Evolutionary conservation across 192 early-diverging fungal genomes (phyloP), one percentile per base, ranked within the genome.

Genomic region (Umbelopsis sp.): DNA sequence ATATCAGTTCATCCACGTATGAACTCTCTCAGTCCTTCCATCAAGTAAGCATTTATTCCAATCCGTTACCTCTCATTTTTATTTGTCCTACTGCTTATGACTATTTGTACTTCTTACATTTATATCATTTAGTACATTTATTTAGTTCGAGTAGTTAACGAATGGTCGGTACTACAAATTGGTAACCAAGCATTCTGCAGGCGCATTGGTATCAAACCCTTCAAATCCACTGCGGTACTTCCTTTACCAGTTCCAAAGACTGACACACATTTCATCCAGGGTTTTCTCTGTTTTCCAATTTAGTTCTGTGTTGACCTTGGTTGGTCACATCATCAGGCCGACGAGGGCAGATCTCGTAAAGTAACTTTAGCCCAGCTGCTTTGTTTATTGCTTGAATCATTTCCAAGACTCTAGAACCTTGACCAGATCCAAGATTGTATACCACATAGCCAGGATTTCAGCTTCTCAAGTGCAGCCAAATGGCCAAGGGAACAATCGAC

Each of bases 401-500:
- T 76, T 98, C 94, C 51, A 92, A 86, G 59, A 98, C 97, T 0
- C 93, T 89, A 84, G 90, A 93, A 43, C 97, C 97, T 31, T 88
- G 74, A 66, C 97, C 97, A 34, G 90, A 90, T 50, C 97, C 97
- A 6, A 98, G 82, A 74, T 98, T 98, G 73, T 93, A 98, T 36
- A 89, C 78, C 71, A 91, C 84, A 74, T 83, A 88, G 20, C 81
- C 84, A 66, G 79, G 77, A 71, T 89, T 84, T 66, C 68, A 96
- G 82, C 54, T 95, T 91, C 66, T 92, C 86, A 29, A 98, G 76
- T 2, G 97, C 94, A 52, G 89, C 88, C 34, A 97, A 89, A 74
- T 99, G 97, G 16, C 92, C 97, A 43, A 83, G 75, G 4, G 96
- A 92, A 38, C 98, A 82, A 76, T 99, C 97, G 68, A 93, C 91